Percentiles rank a stretch among this genome's conserved stretches.
Evolutionary conservation across 2,329 filamentous ascomycete genomes (phyloP).

Genomic region (Phialophora expanda): DNA sequence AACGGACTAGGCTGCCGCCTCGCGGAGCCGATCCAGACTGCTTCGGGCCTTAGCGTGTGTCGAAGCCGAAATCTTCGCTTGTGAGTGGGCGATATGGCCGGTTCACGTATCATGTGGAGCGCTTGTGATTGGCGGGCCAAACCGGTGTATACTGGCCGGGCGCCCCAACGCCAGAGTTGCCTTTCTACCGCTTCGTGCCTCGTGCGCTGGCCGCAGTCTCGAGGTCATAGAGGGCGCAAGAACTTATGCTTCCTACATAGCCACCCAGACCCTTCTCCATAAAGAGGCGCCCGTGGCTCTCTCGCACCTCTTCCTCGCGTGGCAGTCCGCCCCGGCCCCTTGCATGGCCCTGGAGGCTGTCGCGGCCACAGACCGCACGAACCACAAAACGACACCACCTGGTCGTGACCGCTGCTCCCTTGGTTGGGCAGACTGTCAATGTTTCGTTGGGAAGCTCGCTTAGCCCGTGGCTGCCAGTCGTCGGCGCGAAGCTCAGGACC

Average conservation of each 20-base stretch:
- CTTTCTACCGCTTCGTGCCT: conserved; percentile 7
- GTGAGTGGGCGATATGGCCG: conserved; percentile 8
- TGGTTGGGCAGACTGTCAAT: conserved; percentile 16
- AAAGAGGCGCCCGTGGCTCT: conserved; percentile 13
- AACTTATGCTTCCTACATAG: background rate
- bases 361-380: conserved; percentile 20
- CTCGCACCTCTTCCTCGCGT: background rate
- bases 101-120: background rate
- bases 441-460: conserved; percentile 8
- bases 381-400: conserved; percentile 8
- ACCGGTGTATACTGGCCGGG: conserved; percentile 14
- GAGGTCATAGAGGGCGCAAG: background rate
- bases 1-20: background rate
- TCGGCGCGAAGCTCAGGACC: conserved; percentile 12
- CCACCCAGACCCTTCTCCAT: background rate
- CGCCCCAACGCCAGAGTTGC: conserved; percentile 3
- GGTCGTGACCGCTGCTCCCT: conserved; percentile 1
- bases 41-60: background rate
- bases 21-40: background rate
- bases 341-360: conserved; percentile 21
- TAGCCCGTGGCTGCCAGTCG: conserved; percentile 1
- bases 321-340: conserved; percentile 13
- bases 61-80: background rate
- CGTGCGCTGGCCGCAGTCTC: conserved; percentile 10
- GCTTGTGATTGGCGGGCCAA: conserved; percentile 1